Base-by-base conservation (phyloP, 2,329 filamentous ascomycete species). In the Diaporthe caulivora region DNA sequence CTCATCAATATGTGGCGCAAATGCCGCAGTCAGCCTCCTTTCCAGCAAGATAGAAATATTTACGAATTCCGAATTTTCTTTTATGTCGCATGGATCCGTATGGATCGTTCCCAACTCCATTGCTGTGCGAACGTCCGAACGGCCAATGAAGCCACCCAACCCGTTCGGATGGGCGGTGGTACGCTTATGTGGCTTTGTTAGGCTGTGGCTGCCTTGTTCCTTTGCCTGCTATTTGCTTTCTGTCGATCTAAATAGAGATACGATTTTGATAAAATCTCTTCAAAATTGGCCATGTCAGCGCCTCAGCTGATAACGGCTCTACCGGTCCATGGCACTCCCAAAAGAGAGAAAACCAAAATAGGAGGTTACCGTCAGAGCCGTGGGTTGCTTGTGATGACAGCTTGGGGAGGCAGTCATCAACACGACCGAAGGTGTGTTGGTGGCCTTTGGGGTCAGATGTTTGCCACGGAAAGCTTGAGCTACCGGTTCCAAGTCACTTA, bases 111-210 rank as follows among this genome's bases (percentile, higher is more conserved):
- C 37, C n/a, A 21, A 40, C 5, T 51, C 34, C 21, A 37, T 26
- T 21, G 15, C 5, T 29, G n/a, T 40, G 15, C 47, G 18, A 40
- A 37, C 47, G 5, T 18, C 47, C 2, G 31, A 24, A 11, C n/a
- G 9, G n/a, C n/a, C 47, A 4, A 15, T 40, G 31, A 13, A 26
- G n/a, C n/a, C 31, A 15, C 31, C 31, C 44, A 31, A 21, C 1
- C 10, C 40, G 29, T 53, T 17, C 31, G 18, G 47, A n/a, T 67
- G 44, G 53, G 26, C 31, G 17, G 26, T 53, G n/a, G 44, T 67
- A n/a, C 15, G 15, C 62, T 40, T 21, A 26, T 53, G 62, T 67
- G 62, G 62, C 62, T 67, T 67, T 31, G 21, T 40, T 67, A 51
- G 62, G n/a, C 17, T 18, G 62, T 29, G 44, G 47, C 62, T 44